phyloP scores from a whole-genome alignment of 176 grass and related monocot species.

The Saccharum officinarum region DNA sequence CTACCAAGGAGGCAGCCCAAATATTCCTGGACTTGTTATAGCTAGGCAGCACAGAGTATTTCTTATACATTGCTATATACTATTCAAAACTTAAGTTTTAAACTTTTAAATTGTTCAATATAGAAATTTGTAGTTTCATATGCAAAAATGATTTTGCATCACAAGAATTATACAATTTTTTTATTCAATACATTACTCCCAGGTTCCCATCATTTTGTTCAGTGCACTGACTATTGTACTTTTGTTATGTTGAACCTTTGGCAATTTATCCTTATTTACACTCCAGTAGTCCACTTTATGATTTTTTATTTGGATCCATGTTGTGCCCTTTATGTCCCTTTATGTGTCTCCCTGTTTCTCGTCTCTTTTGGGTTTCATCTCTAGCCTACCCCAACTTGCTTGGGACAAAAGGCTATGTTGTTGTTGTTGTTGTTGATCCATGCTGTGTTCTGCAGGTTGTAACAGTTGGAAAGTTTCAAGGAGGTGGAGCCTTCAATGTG shows the following conservation, averaged over 20 bases:
- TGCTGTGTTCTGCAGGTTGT: constrained; percentile 63
- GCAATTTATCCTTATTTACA: neutral
- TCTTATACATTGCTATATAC: neutral
- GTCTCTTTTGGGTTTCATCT: too few species aligned
- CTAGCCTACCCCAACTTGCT: too few species aligned
- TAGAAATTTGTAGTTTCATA: neutral
- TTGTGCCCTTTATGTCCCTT: too few species aligned
- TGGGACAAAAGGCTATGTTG: too few species aligned
- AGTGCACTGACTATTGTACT: neutral
- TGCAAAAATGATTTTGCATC: constrained; percentile 20
- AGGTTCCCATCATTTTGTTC: neutral
- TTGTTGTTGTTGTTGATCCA: too few species aligned
- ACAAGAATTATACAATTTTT: neutral
- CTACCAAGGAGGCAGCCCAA: neutral
- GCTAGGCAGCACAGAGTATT: neutral
- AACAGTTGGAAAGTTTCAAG: constrained; percentile 94
- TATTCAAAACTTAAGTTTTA: neutral
- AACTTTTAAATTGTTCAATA: neutral
- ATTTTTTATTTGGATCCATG: neutral
- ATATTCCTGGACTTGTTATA: neutral
- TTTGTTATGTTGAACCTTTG: neutral
- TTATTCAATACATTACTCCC: constrained; percentile 9
- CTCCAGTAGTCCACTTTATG: neutral
- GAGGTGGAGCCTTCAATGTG: constrained; percentile 86
- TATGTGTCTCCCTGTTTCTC: too few species aligned